Evolutionary conservation across 2,329 filamentous ascomycete species (phyloP), one percentile per base, ranked within the genome.

Genomic region (Sporothrix protearum): DNA sequence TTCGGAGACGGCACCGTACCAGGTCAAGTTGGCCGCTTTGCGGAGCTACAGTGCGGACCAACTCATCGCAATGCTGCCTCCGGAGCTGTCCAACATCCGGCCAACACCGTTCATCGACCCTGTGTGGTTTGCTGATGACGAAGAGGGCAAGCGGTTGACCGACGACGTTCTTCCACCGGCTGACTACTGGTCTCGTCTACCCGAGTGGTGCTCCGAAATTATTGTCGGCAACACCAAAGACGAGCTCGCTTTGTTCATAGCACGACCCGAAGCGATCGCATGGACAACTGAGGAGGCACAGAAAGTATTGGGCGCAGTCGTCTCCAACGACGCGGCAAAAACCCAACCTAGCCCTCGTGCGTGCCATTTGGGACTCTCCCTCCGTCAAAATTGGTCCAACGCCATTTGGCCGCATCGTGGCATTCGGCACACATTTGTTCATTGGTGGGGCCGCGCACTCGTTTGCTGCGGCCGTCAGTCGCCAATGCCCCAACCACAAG

Each of bases 181-280:
- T 12, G 57, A 59, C 45, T 71, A 71, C 59, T 71, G 69, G 69
- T 16, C 57, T 39, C 67, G 30, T 10, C 67, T 72, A 39, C 71
- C 71, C 2, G 8, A 33, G 16, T 72, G 71, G 71, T 72, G 71
- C 25, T 25, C 59, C 9, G 45, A 69, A 8, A 42, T 70, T 19
- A 14, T 66, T 19, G n/a, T 70, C 22, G 67, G 71, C 19, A 19
- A 19, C 61, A 64, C 45, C 47, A 45, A 55, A 16, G 67, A 72
- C 68, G 71, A 72, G 71, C 30, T 45, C 9, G 57, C 71, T 12
- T 59, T 72, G 2, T 70, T 72, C 51, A 9, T 69, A 2, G 47
- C 33, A 8, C 57, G 47, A 14, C 28, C 25, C 1, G 45, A 45
- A 14, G 33, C 39, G 16, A 28, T 66, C 36, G 59, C 19, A n/a